These are phyloP conservation scores for Gelatoporia subvermispora DNA, from an alignment of 768 basidiomycete species.

Conservation along the genomic window DNA sequence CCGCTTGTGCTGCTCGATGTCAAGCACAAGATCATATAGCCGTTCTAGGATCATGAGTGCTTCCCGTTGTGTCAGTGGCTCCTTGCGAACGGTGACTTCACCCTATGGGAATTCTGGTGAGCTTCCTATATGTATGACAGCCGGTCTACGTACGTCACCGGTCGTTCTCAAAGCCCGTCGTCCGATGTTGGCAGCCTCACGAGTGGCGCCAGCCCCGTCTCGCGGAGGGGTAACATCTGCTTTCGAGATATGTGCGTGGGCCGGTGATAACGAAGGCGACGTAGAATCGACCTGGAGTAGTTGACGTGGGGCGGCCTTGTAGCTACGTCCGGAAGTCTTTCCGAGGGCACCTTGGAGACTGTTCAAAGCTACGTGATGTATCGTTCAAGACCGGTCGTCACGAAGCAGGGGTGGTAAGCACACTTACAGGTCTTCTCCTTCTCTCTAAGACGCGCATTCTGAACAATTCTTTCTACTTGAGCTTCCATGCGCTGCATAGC, in stretches of 20 bases:
- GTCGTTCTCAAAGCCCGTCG: conserved; percentile 65
- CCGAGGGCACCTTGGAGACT: conserved; percentile 92
- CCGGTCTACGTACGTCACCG: conserved; percentile 39
- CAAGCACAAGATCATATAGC: conserved; percentile 79
- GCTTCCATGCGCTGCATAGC: conserved; percentile 92
- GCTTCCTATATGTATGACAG: background rate
- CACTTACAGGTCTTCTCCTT: conserved; percentile 63
- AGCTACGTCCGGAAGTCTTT: conserved; percentile 88
- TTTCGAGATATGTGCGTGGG: conserved; percentile 48
- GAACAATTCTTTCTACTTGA: conserved; percentile 95
- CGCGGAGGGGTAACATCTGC: conserved; percentile 33
- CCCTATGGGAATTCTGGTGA: background rate
- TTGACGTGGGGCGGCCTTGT: conserved; percentile 95
- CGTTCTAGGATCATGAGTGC: conserved; percentile 75
- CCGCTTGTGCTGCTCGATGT: conserved; percentile 80
- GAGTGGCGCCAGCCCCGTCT: conserved; percentile 52
- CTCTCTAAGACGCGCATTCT: conserved; percentile 80
- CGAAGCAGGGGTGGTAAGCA: background rate
- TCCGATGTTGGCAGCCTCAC: conserved; percentile 72
- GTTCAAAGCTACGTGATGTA: conserved; percentile 47
- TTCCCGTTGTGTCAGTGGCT: conserved; percentile 77
- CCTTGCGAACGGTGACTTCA: conserved; percentile 39
- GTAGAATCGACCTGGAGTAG: conserved; percentile 80
- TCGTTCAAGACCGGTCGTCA: conserved; percentile 32
- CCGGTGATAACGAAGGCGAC: conserved; percentile 37